Percentiles rank a stretch among this genome's conserved stretches.
Conservation (phyloP, 2,329 filamentous ascomycete genomes). For the Fusarium pseudonygamai region DNA sequence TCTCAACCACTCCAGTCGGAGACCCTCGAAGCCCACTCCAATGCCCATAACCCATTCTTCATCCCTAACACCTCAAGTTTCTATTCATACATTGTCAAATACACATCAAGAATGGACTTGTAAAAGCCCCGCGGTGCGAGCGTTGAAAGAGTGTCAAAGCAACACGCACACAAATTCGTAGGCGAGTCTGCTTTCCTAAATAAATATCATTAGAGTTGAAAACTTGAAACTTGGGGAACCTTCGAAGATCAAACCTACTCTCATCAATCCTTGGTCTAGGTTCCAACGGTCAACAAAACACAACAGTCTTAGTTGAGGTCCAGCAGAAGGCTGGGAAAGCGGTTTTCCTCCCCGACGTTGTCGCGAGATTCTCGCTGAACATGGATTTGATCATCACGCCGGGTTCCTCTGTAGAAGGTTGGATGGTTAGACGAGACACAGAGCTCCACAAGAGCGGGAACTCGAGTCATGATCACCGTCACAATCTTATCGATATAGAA, state of each 20-base stretch:
- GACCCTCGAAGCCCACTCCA: not conserved
- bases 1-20: not conserved
- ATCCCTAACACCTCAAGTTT: too few relatives aligned
- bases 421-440: not conserved
- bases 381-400: not conserved
- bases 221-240: not conserved
- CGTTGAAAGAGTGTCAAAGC: not conserved
- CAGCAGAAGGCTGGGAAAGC: not conserved
- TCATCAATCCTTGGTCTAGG: too few relatives aligned
- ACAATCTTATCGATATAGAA: not conserved
- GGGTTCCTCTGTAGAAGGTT: not conserved
- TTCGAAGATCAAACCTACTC: not conserved
- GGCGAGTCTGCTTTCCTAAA: not conserved
- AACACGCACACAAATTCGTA: rapidly evolving
- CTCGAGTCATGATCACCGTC: not conserved
- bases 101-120: not conserved
- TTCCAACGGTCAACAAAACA: too few relatives aligned
- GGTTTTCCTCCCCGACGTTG: not conserved
- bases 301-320: not conserved
- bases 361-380: not conserved
- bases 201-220: not conserved
- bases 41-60: too few relatives aligned
- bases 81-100: not conserved
- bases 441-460: not conserved
- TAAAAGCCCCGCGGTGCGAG: rapidly evolving